Percentiles rank a stretch among this genome's conserved stretches.
These are phyloP conservation scores for Calonectria pteridis DNA, from an alignment of 2,329 filamentous ascomycete genomes.

Conservation along the genomic window DNA sequence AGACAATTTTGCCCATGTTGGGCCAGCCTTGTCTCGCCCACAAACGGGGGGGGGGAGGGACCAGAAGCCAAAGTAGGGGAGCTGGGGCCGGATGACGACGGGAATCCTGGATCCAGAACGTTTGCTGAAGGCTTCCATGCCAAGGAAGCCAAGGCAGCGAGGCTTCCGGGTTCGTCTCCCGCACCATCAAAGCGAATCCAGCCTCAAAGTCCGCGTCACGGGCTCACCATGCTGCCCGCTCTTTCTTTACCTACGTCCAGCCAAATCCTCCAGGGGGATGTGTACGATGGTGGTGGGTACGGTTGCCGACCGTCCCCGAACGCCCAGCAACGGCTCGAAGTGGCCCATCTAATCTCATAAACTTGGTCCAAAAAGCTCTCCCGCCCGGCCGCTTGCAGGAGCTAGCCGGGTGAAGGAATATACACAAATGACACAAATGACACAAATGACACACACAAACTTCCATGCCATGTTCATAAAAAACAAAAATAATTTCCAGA, in stretches of 20 bases:
- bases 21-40: not conserved
- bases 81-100: not conserved
- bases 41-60: not conserved
- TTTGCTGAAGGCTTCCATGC: conserved; percentile 6
- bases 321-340: not conserved
- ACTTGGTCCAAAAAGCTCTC: not conserved
- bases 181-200: not conserved
- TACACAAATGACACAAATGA: not conserved
- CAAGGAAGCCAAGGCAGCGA: not conserved
- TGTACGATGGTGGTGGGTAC: not conserved
- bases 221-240: not conserved
- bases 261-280: not conserved
- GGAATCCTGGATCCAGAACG: not conserved
- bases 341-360: not conserved
- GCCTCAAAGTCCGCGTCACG: conserved; percentile 4
- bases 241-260: not conserved
- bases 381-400: not conserved
- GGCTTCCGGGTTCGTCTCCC: not conserved
- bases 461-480: not conserved
- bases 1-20: not conserved
- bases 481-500: conserved; percentile 4
- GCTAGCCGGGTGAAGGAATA: not conserved
- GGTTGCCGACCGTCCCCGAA: not conserved
- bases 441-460: not conserved
- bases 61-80: not conserved